A percentile compares a stretch with the other conserved stretches of the same genome.
Evolutionary conservation across 2,329 filamentous ascomycete genomes (phyloP).

Genomic region (Calonectria multiphialidica): DNA sequence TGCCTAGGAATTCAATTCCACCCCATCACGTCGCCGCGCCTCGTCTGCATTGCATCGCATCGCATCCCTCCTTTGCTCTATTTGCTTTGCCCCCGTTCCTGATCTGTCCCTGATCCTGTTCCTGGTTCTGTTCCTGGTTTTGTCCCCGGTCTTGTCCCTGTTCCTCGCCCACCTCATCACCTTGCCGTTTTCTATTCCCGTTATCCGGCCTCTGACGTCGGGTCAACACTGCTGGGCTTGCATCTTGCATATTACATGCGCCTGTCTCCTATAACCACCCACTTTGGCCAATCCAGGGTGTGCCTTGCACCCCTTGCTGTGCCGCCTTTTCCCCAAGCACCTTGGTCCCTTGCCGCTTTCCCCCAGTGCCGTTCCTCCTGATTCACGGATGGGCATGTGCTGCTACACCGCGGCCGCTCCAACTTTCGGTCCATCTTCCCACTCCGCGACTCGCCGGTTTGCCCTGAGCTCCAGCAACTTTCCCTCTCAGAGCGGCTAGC

Average conservation of each 20-base stretch:
- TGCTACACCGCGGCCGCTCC: conserved; percentile 31
- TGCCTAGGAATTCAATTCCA: conserved; percentile 1
- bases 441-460: conserved; percentile 13
- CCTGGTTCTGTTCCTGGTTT: background rate
- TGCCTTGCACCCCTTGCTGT: background rate
- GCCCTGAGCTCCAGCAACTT: conserved; percentile 15
- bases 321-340: background rate
- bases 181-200: background rate
- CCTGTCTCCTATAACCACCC: background rate
- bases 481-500: conserved; percentile 30
- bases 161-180: conserved; percentile 20
- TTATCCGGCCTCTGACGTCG: conserved; percentile 3
- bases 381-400: conserved; percentile 34
- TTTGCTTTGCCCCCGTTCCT: background rate
- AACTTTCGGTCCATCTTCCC: conserved; percentile 23
- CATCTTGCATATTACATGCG: conserved; percentile 21
- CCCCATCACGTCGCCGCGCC: background rate
- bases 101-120: no score
- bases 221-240: conserved; percentile 25
- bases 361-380: background rate
- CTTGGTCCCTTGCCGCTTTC: background rate
- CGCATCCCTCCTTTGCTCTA: background rate
- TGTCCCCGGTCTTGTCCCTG: background rate
- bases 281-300: background rate
- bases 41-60: background rate